Percentiles rank a stretch among this genome's conserved stretches.
Conservation (phyloP, 495 filamentous ascomycete species). For the Podospora tetraspora region DNA sequence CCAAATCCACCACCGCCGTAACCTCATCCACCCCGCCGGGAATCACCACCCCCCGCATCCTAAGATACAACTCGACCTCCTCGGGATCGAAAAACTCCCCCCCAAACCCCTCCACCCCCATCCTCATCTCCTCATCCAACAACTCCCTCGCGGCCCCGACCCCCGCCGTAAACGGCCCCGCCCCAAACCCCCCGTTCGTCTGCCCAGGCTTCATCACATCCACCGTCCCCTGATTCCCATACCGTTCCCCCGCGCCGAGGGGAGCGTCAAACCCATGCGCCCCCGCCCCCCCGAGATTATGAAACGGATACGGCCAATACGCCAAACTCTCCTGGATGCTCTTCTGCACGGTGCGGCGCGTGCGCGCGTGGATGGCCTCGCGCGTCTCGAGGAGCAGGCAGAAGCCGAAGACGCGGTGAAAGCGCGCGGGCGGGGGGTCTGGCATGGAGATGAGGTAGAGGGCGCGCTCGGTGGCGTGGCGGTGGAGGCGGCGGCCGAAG, state of each 20-base stretch:
- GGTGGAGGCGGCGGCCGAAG: constrained; percentile 67
- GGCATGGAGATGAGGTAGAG: constrained; percentile 55
- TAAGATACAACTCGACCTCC: constrained; percentile 67
- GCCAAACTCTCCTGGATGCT: constrained; percentile 48
- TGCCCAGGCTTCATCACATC: constrained; percentile 30
- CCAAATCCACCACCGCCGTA: constrained; percentile 42
- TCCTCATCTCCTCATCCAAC: constrained; percentile 39
- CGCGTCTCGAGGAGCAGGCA: constrained; percentile 51
- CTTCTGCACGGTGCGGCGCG: constrained; percentile 39
- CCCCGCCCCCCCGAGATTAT: constrained; percentile 63
- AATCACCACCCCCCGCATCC: constrained; percentile 53
- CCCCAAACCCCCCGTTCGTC: constrained; percentile 38
- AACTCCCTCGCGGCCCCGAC: constrained; percentile 21
- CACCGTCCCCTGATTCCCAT: constrained; percentile 32
- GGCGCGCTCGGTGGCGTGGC: constrained; percentile 59
- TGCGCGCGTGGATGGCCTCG: constrained; percentile 43
- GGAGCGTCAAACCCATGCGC: constrained; percentile 52
- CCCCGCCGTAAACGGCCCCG: constrained; percentile 35
- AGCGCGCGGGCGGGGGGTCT: constrained; percentile 41
- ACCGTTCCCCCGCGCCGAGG: constrained; percentile 5
- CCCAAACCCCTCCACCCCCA: constrained; percentile 46
- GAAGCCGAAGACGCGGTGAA: constrained; percentile 61
- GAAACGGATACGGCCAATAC: constrained; percentile 57
- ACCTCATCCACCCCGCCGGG: constrained; percentile 48
- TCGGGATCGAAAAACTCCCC: constrained; percentile 70